A percentile compares a stretch with the other conserved stretches of the same genome.
Conservation (phyloP, 495 filamentous ascomycete species). For the Penicillium odoratum region DNA sequence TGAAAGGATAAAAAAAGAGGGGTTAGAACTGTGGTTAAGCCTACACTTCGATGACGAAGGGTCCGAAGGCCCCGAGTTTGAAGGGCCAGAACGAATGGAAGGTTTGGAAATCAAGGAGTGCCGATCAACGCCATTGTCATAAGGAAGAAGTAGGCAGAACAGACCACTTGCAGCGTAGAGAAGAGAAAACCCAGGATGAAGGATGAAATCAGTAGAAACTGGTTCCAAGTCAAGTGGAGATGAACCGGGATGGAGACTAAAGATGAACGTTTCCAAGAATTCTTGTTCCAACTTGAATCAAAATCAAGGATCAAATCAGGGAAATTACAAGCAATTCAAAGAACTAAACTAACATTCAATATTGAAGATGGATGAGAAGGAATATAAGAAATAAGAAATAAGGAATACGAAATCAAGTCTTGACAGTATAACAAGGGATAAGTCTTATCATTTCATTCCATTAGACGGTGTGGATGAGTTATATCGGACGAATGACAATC, state of each 20-base stretch:
- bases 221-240: conserved; percentile 24
- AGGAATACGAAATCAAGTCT: neutral
- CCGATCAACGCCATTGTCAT: conserved; percentile 6
- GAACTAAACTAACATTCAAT: too few relatives aligned
- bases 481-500: conserved; percentile 38
- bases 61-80: conserved; percentile 6
- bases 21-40: conserved; percentile 11
- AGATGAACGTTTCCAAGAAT: neutral
- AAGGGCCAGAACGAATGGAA: conserved; percentile 24
- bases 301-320: neutral
- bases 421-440: neutral
- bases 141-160: neutral
- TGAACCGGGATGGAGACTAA: conserved; percentile 3
- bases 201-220: neutral
- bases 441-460: neutral
- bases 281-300: conserved; percentile 8
- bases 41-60: conserved; percentile 28
- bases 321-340: neutral
- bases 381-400: neutral
- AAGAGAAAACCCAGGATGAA: too few relatives aligned
- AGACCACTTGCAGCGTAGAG: neutral
- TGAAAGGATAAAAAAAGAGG: conserved; percentile 14
- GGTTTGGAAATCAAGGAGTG: conserved; percentile 2
- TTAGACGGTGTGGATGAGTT: conserved; percentile 21
- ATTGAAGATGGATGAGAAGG: neutral